Evolutionary conservation across 805 yeast genomes (phyloP).

Genomic region (Saccharomycopsis schoenii): DNA sequence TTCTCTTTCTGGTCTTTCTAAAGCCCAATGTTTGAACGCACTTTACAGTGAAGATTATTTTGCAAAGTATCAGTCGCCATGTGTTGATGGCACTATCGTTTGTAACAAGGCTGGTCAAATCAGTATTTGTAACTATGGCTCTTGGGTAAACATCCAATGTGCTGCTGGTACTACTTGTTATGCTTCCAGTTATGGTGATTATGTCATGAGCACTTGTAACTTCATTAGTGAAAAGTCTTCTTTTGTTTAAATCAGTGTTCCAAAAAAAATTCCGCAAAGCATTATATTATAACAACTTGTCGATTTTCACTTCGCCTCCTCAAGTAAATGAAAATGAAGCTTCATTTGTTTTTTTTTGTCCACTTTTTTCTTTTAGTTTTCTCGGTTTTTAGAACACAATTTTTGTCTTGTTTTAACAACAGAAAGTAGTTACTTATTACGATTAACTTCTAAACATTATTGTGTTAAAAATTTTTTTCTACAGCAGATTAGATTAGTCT

Average conservation of each 20-base stretch:
- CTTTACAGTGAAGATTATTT: slow-evolving; percentile 32
- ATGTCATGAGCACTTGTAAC: slow-evolving; percentile 42
- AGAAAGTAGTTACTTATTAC: background rate
- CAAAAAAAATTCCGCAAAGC: background rate
- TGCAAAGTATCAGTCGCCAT: slow-evolving; percentile 21
- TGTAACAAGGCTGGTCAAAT: slow-evolving; percentile 42
- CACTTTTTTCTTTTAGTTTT: background rate
- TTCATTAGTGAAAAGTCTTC: slow-evolving; percentile 26
- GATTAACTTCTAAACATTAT: background rate
- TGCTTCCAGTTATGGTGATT: slow-evolving; percentile 34
- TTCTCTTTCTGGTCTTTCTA: slow-evolving; percentile 28
- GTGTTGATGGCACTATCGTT: slow-evolving; percentile 41
- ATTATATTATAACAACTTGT: background rate
- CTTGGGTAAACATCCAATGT: slow-evolving; percentile 49
- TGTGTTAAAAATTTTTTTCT: background rate
- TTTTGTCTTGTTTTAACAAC: background rate
- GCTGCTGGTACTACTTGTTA: slow-evolving; percentile 56
- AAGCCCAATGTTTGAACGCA: slow-evolving; percentile 36
- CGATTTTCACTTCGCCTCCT: background rate
- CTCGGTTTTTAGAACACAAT: background rate
- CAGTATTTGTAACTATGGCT: slow-evolving; percentile 47
- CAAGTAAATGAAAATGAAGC: too few relatives aligned
- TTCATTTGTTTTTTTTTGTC: background rate
- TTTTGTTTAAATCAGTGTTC: background rate
- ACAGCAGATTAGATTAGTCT: background rate